These are phyloP conservation scores for Solanum virginianum DNA, from an alignment of 257 asterid species.

Conservation along the genomic window DNA sequence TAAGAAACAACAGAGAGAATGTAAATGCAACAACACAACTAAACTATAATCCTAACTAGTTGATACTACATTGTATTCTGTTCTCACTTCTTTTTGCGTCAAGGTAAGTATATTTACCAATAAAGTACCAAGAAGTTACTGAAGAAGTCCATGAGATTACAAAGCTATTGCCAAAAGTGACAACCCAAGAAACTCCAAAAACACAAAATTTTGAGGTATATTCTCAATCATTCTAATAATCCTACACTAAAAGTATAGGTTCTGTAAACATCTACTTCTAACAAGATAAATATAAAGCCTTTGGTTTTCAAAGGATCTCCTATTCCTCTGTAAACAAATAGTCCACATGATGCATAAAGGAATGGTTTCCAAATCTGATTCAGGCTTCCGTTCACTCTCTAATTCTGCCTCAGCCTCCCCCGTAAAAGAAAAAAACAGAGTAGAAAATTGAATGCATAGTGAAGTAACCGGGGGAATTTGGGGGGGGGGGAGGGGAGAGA, in stretches of 20 bases:
- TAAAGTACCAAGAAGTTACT: not conserved
- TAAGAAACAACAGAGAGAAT: not conserved
- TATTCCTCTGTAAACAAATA: not conserved
- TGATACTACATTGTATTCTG: not conserved
- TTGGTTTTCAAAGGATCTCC: not conserved
- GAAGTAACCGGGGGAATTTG: too few species aligned
- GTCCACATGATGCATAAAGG: not conserved
- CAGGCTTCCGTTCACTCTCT: not conserved
- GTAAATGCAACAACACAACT: not conserved
- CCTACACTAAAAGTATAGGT: not conserved
- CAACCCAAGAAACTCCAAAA: not conserved
- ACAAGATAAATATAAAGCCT: not conserved
- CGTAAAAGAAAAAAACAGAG: not conserved
- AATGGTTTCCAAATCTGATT: not conserved
- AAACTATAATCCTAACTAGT: not conserved
- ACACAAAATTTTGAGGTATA: not conserved
- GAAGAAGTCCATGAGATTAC: not conserved
- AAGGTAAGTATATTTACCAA: not conserved
- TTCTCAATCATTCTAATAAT: not conserved
- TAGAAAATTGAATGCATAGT: too few species aligned
- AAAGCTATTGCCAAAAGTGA: not conserved
- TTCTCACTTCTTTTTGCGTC: not conserved
- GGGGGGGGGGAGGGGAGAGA: too few species aligned
- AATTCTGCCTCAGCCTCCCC: not conserved
- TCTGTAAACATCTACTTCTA: not conserved